Base-by-base conservation (phyloP, 2,329 filamentous ascomycete genomes). In the Trichothecium sympodiale region DNA sequence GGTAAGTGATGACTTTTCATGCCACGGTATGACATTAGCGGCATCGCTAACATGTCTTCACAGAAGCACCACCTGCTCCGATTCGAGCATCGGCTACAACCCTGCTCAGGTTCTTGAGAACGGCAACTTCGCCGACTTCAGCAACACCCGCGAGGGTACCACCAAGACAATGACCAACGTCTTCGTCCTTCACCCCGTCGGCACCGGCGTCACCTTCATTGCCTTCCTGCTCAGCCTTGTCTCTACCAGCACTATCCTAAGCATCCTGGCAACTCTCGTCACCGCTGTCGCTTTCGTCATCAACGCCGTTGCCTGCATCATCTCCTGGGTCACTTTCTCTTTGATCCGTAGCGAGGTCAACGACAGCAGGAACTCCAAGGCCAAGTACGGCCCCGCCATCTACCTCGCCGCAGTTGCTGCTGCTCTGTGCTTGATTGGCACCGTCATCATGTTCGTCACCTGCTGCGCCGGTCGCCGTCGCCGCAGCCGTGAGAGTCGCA, bases 161-260 rank as follows among this genome's bases (percentile, higher is more conserved):
- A 54, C 64, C 39, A 62, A 63, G 43, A 58, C 54, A 18, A 60
- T 79, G 29, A 77, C 74, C 29, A 60, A 62, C 43, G 69, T 71
- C 42, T 72, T 80, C 71, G 55, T 80, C 35, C 63, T 80, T 39
- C 75, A 80, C 57, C 73, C 76, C 18, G 57, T 80, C 46, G 71
- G 65, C n/a, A 63, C 65, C 40, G 72, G 59, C 37, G 52, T 78
- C 3, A 60, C 65, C 45, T 77, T 78, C 57, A 58, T 77, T 42
- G 69, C 72, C 40, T 77, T 77, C 55, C 48, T 75, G 32, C 56
- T 42, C 23, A 38, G 35, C 33, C 34, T 42, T 5, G 29, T 34
- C 33, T 17, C 35, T 14, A 36, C 33, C 33, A 31, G 27, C 27
- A 36, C 68, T 8, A 48, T 70, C 33, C 62, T 71, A 40, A 64